Evolutionary conservation across 179 eudicot genomes (phyloP).

Genomic region (Corrigiola litoralis): DNA sequence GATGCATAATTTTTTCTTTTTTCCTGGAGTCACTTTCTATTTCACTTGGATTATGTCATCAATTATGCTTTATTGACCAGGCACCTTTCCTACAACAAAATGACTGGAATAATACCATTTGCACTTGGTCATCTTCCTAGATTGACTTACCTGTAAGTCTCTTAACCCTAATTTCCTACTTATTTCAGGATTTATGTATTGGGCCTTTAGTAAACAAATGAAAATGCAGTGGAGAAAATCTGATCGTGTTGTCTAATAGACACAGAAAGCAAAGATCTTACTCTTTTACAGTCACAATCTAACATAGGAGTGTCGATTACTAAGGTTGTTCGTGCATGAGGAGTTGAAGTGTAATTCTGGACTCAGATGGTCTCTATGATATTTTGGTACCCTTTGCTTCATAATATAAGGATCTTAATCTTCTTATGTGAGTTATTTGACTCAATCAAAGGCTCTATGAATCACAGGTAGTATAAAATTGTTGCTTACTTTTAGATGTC

Average conservation of each 20-base stretch:
- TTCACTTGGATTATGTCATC: not conserved
- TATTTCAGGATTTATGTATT: not conserved
- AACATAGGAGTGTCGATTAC: too few species aligned
- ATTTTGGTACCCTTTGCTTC: not conserved
- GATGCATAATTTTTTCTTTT: not conserved
- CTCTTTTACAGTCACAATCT: too few species aligned
- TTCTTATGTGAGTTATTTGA: too few species aligned
- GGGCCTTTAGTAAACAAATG: too few species aligned
- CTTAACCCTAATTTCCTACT: not conserved
- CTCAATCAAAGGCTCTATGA: too few species aligned
- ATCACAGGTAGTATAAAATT: too few species aligned
- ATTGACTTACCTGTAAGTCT: slow-evolving; percentile 84
- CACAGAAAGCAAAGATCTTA: too few species aligned
- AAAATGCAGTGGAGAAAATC: too few species aligned
- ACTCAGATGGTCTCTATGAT: not conserved
- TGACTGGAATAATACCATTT: slow-evolving; percentile 88
- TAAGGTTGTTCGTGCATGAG: too few species aligned
- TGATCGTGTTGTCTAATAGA: too few species aligned
- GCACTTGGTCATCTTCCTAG: slow-evolving; percentile 77
- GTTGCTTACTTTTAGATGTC: not conserved
- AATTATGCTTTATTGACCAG: slow-evolving; percentile 34
- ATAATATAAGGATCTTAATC: not conserved
- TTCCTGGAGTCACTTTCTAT: not conserved
- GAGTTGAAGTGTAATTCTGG: too few species aligned
- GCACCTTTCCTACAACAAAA: slow-evolving; percentile 86